Evolutionary conservation across 805 yeast genomes (phyloP), one percentile per base, ranked within the genome.

Genomic region (Kluyveromyces siamensis): DNA sequence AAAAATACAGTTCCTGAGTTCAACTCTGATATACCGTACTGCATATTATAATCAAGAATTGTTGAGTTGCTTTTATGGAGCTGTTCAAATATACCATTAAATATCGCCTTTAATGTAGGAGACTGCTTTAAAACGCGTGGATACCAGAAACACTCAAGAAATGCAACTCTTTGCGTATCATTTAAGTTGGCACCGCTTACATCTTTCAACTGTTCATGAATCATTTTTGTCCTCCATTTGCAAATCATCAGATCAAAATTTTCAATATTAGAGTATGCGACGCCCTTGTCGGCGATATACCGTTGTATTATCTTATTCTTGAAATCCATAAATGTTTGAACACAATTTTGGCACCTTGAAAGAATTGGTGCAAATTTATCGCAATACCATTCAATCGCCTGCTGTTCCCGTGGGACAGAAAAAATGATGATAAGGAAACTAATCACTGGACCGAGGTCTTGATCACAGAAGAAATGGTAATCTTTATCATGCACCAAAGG

Each of bases 401-500:
- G 72, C 37, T 69, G 69, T 25, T 71, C 76, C 50, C 57, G 62
- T 18, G 45, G 45, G 55, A 83, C 81, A 2, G 89, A 81, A 59
- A 82, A 81, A 50, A 81, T 66, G 14, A 84, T 76, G 47, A 83
- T 62, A 9, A 75, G 67, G 57, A 81, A 81, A 13, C 74, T 70
- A 9, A 83, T 69, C 18, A 79, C 70, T 2, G 78, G 75, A 40
- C 66, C 68, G 50, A 76, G 66, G 30, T 62, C 61, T 8, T 68
- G 67, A 56, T 80, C 76, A 62, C 89, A 83, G 60, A 81, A 84
- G 55, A 77, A 64, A 53, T 83, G 86, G 38, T 49, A 56, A 21
- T 60, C 63, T 14, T 53, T 53, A 27, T 43, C 45, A 8, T 43
- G 45, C 16, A 43, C 36, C 14, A 43, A 27, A 11, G 45, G 45